phyloP scores from a whole-genome alignment of 2,329 filamentous ascomycete species.

The Tolypocladium ovalisporum region DNA sequence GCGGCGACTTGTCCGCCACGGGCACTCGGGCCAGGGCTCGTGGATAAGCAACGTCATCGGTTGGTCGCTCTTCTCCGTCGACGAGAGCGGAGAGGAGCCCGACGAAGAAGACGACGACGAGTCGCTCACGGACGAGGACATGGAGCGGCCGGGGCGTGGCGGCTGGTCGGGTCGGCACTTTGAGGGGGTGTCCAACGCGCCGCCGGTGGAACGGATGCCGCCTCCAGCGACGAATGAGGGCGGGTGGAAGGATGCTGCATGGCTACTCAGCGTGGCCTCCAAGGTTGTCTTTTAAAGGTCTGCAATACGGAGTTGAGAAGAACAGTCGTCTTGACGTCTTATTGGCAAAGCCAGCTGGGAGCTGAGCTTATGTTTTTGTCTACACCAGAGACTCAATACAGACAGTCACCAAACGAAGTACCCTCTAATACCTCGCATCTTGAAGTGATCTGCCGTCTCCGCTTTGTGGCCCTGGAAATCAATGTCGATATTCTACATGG shows the following conservation, averaged over 20 bases:
- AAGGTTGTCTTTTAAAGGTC: slow-evolving; percentile 44
- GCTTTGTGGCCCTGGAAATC: too few relatives aligned
- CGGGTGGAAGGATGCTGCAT: slow-evolving; percentile 57
- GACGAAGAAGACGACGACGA: slow-evolving; percentile 28
- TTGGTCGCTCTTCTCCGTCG: slow-evolving; percentile 52
- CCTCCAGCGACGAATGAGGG: slow-evolving; percentile 42
- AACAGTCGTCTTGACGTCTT: neutral
- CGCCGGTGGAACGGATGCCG: slow-evolving; percentile 35
- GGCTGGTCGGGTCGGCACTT: slow-evolving; percentile 24
- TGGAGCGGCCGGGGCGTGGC: slow-evolving; percentile 16
- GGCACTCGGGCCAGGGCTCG: slow-evolving; percentile 38
- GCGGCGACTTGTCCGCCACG: slow-evolving; percentile 42
- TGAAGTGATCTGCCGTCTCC: neutral
- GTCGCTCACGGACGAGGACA: slow-evolving; percentile 11
- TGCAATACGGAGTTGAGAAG: neutral
- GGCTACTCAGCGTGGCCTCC: slow-evolving; percentile 54
- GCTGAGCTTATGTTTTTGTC: neutral
- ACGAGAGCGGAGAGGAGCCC: slow-evolving; percentile 45
- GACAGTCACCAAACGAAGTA: neutral
- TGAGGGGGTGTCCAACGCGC: slow-evolving; percentile 27
- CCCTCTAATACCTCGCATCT: neutral
- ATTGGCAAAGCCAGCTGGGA: neutral
- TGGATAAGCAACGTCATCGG: slow-evolving; percentile 50
- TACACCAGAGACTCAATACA: neutral
- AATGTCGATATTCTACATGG: too few relatives aligned